Evolutionary conservation across 352 stramenopile species (phyloP).

Genomic region (Aphanomyces stellatus): DNA sequence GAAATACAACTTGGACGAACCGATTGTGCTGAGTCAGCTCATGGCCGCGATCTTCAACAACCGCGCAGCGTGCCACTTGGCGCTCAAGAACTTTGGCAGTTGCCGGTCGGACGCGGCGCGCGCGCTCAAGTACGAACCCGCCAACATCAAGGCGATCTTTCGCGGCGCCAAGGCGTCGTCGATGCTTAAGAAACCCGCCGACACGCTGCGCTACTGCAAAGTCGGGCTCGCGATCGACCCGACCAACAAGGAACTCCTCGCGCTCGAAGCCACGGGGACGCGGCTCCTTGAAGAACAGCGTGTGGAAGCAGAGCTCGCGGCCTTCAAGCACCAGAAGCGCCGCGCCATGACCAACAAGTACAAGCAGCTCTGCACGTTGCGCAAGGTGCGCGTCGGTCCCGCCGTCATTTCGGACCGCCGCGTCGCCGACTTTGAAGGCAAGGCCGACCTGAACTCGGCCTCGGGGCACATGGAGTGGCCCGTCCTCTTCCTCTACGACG

Average conservation of each 20-base stretch:
- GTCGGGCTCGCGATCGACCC: slow-evolving; percentile 65
- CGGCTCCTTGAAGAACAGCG: slow-evolving; percentile 43
- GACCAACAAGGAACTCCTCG: slow-evolving; percentile 66
- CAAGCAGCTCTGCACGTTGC: slow-evolving; percentile 54
- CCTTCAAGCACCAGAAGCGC: slow-evolving; percentile 57
- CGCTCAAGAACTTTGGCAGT: slow-evolving; percentile 81
- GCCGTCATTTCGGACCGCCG: slow-evolving; percentile 72
- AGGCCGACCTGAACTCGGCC: slow-evolving; percentile 58
- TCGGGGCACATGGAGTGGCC: slow-evolving; percentile 65
- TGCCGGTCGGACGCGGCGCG: slow-evolving; percentile 71
- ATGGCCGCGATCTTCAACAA: slow-evolving; percentile 74
- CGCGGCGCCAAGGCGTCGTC: slow-evolving; percentile 74
- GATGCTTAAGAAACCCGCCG: slow-evolving; percentile 64
- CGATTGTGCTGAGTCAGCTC: slow-evolving; percentile 24
- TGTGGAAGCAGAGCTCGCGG: slow-evolving; percentile 50
- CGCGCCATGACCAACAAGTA: slow-evolving; percentile 69
- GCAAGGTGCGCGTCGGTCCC: slow-evolving; percentile 55
- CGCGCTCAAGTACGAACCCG: slow-evolving; percentile 54
- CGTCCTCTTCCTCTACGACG: slow-evolving; percentile 77
- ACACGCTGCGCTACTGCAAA: slow-evolving; percentile 76
- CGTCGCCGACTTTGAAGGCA: slow-evolving; percentile 74
- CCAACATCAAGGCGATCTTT: slow-evolving; percentile 80
- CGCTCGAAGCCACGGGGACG: slow-evolving; percentile 52
- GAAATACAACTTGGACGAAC: slow-evolving; percentile 53
- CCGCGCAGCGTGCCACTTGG: slow-evolving; percentile 66